Base-by-base conservation (phyloP, 306 rosid species). In the Dalbergia cochinchinensis region DNA sequence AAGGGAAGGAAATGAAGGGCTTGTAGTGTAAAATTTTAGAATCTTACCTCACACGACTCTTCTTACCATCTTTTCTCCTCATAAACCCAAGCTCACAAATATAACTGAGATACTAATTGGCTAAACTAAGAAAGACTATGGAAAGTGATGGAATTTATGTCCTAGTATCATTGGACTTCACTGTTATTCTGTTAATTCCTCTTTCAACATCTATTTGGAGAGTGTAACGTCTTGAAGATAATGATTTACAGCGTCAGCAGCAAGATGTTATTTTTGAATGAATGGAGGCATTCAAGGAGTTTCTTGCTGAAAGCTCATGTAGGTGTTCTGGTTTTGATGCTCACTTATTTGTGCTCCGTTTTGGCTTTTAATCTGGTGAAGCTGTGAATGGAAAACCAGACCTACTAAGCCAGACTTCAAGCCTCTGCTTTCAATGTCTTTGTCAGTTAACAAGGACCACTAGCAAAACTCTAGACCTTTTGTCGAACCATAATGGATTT, bases 201-300 rank as follows among this genome's bases (percentile, higher is more conserved):
- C 86, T 64, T 83, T 83, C 71, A 33, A 15, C 70, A 63, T 10
- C 48, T 83, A 42, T 77, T 77, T 44, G 82, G 86, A 70, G 78
- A 76, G 6, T 82, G 74, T 74, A 82, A 63, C 82, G 77, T 71
- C 6, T 11, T 71, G 31, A 82, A 77, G 50, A 64, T 22, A 22
- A 22, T 82, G 61, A 64, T 55, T 6, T 71, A 82, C 75, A 50
- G 39, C 4, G 34, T 78, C 12, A 57, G 44, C 53, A 47, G 47
- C 80, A 15, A 72, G 20, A 78, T 65, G 83, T 37, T 83, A 66
- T 48, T 72, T 48, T 7, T 62, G 8, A 65, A 78, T 6, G 66
- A 58, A 65, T 72, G 59, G 76, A 58, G 42, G 50, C 72, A 42
- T 9, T 72, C 83, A 2, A 78, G 71, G 61, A 65, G 72, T 47